Base-by-base conservation (phyloP, 1,284 basidiomycete genomes). In the Sporisorium scitamineum region DNA sequence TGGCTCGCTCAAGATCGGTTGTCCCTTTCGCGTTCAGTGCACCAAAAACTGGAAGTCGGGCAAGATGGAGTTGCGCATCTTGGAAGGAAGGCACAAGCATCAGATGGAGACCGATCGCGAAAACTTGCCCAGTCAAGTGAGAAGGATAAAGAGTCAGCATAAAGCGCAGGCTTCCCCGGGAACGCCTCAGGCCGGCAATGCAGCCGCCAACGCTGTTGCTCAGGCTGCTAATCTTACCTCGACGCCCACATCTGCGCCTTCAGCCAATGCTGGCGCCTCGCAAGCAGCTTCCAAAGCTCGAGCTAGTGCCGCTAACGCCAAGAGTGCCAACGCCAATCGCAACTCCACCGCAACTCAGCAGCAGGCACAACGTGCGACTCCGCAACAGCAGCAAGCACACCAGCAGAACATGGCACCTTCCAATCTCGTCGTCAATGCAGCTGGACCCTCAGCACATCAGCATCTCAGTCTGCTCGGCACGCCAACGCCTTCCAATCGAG, bases 31-130 rank as follows among this genome's bases (percentile, higher is more conserved):
- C 13, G 73, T 76, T 10, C 68, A 71, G 11, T 76, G 73, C 58
- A 76, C 73, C 27, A 76, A 76, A 61, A 76, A 76, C 42, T 76
- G 73, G 73, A 71, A 71, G 59, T 65, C 69, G 18, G 65, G 62
- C 51, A 76, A 76, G 61, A 76, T 76, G 73, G 73, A 76, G 59
- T 58, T 76, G 54, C 27, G 73, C 5, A 71, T 76, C 34, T 11
- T 76, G 14, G 73, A 76, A 27, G 73, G 73, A 3, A 61, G 73
- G 24, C 73, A 76, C 45, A 76, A 76, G 48, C 73, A 76, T 51
- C 61, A 61, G 60, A 76, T 76, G 73, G 73, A 76, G 60, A 61
- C 65, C 14, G 73, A 76, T 45, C 57, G 73, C 8, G 61, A 64
- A 13, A 71, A 71, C 32, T 51, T 76, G 51, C 73, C 73, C 5